Conservation (phyloP, 306 rosid genomes). For the Prunus campanulata region DNA sequence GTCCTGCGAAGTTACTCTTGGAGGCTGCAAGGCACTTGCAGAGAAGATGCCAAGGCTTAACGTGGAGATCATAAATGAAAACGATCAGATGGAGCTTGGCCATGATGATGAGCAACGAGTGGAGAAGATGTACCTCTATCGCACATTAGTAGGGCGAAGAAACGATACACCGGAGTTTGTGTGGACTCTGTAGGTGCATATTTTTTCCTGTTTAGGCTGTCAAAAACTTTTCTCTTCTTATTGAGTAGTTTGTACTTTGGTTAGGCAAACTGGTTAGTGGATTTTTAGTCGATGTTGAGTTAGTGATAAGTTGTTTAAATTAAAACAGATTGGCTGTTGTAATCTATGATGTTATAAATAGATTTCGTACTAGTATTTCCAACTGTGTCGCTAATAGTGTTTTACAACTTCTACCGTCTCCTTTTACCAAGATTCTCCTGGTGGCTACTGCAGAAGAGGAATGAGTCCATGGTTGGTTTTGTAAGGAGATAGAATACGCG, state of each 20-base stretch:
- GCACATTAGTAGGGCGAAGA: constrained; percentile 73
- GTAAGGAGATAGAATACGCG: neutral
- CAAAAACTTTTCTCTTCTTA: constrained; percentile 21
- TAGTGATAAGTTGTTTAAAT: constrained; percentile 26
- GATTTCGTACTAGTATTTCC: neutral
- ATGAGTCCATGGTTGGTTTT: neutral
- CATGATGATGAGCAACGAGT: constrained; percentile 53
- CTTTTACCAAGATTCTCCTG: neutral
- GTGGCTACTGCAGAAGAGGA: neutral
- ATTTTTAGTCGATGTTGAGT: constrained; percentile 30
- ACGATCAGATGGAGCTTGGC: constrained; percentile 39
- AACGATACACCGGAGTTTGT: constrained; percentile 85
- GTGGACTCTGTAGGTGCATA: constrained; percentile 66
- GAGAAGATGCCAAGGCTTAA: constrained; percentile 76
- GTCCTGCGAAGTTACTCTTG: constrained; percentile 76
- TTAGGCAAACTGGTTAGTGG: constrained; percentile 47
- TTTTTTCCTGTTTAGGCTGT: constrained; percentile 5
- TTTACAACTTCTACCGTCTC: neutral
- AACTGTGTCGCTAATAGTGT: neutral
- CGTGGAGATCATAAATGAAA: constrained; percentile 81
- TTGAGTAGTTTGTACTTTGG: constrained; percentile 46
- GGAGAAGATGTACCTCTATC: constrained; percentile 85
- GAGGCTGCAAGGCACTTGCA: constrained; percentile 74
- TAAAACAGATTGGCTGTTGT: constrained; percentile 13
- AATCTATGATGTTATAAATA: constrained; percentile 25